Percentiles rank a stretch among this genome's conserved stretches.
These are phyloP conservation scores for Aurinia saxatilis DNA, from an alignment of 345 rosid species.

Conservation along the genomic window DNA sequence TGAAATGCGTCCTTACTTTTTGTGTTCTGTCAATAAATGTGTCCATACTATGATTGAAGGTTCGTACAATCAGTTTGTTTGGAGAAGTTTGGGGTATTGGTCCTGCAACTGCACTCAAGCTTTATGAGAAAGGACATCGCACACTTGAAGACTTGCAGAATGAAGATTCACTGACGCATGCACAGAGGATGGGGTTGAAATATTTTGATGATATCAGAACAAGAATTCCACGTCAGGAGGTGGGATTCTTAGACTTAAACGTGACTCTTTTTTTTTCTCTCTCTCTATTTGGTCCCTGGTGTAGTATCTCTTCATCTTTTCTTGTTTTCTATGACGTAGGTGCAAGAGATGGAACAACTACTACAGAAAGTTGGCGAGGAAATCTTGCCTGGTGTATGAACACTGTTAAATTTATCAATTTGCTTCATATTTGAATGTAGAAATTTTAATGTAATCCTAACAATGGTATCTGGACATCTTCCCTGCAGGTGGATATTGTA, in stretches of 20 bases:
- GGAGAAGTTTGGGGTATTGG: constrained; percentile 99
- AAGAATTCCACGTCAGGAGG: constrained; percentile 90
- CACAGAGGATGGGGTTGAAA: constrained; percentile 84
- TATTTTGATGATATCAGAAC: constrained; percentile 81
- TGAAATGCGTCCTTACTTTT: too few species aligned
- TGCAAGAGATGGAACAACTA: constrained; percentile 74
- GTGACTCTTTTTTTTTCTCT: neutral
- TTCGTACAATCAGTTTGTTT: constrained; percentile 66
- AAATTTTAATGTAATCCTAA: neutral
- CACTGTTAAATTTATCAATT: neutral
- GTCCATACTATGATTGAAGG: constrained; percentile 38
- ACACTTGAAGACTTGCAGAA: constrained; percentile 68
- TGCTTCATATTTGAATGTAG: neutral
- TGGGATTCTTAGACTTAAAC: constrained; percentile 25
- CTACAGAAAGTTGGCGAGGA: constrained; percentile 69
- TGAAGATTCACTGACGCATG: constrained; percentile 67
- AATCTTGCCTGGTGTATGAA: constrained; percentile 68
- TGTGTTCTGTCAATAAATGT: neutral
- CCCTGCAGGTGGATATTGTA: constrained; percentile 52
- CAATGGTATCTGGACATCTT: neutral
- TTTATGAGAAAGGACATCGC: constrained; percentile 86
- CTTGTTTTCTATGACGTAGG: constrained; percentile 35
- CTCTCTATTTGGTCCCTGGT: neutral
- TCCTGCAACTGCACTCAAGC: constrained; percentile 85
- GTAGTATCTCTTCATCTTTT: neutral